Base-by-base conservation (phyloP, 1,284 basidiomycete species). In the Rhodotorula sp. region DNA sequence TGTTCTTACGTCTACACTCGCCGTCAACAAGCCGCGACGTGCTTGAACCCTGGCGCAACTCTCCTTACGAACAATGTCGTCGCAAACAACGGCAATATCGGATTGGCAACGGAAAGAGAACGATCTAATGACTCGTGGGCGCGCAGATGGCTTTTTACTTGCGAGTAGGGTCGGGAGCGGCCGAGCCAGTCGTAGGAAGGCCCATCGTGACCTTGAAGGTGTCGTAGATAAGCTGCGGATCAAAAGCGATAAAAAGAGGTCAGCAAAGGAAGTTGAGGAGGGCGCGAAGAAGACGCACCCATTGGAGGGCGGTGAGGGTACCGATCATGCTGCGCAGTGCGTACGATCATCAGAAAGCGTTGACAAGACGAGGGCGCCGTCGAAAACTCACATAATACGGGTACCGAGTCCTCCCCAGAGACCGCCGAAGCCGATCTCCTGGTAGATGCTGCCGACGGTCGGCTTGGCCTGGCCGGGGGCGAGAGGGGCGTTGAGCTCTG, bases 241-340 rank as follows among this genome's bases (percentile, higher is more conserved):
- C 28, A 7, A 30, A 13, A 8, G 18, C 15, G 8, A 34, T 15
- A 34, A 28, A 22, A 28, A 16, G 22, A 46, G n/a, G 40, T 7
- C 24, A 7, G 31, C 15, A 46, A 52, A 50, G 48, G 48, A 50
- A n/a, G 22, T 22, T 11, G n/a, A 50, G 22, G 48, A 50, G 8
- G 8, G 48, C 22, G n/a, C 24, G 20, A 24, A 48, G 47, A 48
- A 48, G 47, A 48, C 18, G 47, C 37, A 40, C 37, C 78, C 78
- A 79, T 74, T 79, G 78, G 50, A 79, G 75, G 31, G 76, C 78
- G 61, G 78, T 79, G 63, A 79, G 74, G 62, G 78, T 77, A 64
- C 78, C 77, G 60, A 76, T 75, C 75, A 75, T 77, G 59, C 72
- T 48, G 65, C 75, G 73, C n/a, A n/a, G n/a, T n/a, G n/a, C n/a